phyloP scores from a whole-genome alignment of 345 rosid genomes.

The Limnanthes douglasii region DNA sequence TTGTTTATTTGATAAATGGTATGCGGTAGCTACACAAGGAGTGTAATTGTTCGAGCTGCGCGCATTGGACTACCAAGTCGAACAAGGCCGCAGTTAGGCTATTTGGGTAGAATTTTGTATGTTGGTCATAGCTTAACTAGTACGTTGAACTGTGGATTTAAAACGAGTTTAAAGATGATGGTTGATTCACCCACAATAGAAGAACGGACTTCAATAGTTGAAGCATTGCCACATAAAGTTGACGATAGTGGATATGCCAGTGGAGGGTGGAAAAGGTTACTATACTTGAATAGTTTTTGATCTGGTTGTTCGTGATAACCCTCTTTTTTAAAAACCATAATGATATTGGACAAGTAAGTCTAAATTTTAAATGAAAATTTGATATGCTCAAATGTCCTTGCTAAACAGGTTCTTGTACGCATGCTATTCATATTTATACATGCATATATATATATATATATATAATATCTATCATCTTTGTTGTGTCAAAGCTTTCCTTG shows the following conservation, averaged over 20 bases:
- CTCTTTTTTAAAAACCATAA: no score
- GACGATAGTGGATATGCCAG: conserved; percentile 59
- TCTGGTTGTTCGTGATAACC: no score
- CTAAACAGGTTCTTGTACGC: no score
- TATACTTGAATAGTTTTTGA: no score
- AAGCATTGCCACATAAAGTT: conserved; percentile 36
- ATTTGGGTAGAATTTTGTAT: conserved; percentile 18
- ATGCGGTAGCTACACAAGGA: conserved; percentile 51
- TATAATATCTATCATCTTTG: no score
- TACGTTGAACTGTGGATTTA: conserved; percentile 16
- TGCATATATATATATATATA: no score
- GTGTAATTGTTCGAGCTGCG: conserved; percentile 49
- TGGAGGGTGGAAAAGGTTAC: conserved; percentile 89
- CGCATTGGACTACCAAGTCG: conserved; percentile 24
- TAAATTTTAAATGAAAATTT: no score
- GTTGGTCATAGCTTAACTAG: conserved; percentile 16
- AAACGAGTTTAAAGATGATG: conserved; percentile 44
- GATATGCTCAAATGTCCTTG: no score
- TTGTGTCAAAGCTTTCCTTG: no score
- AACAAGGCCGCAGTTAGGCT: conserved; percentile 17
- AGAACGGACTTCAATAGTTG: conserved; percentile 21
- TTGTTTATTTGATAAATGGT: conserved; percentile 58
- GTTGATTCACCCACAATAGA: conserved; percentile 46
- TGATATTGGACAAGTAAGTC: no score
- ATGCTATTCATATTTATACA: no score